Evolutionary conservation across 352 stramenopile species (phyloP).

Genomic region (Globisporangium cystogenes): DNA sequence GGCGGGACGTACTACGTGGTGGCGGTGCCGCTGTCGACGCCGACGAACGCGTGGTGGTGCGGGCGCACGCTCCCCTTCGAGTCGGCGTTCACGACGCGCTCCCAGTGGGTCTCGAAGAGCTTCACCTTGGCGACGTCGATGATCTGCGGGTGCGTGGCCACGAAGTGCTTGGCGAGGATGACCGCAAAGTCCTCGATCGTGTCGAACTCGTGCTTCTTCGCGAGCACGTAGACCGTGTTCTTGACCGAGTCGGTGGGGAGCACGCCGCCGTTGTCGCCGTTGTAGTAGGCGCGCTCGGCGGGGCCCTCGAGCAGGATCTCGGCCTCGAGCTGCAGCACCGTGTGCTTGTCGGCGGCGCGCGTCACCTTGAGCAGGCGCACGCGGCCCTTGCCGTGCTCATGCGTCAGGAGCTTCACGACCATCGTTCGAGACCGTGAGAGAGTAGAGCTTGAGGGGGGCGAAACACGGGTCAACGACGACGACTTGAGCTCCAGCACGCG

Average conservation of each 20-base stretch:
- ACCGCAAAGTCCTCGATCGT: conserved; percentile 86
- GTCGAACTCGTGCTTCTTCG: conserved; percentile 84
- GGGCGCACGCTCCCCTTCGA: conserved; percentile 44
- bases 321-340: conserved; percentile 75
- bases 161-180: conserved; percentile 85
- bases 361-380: conserved; percentile 86
- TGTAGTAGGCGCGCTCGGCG: conserved; percentile 72
- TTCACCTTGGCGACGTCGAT: conserved; percentile 72
- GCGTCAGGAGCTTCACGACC: conserved; percentile 62
- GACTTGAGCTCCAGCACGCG: no score
- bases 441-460: no score
- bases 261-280: conserved; percentile 80
- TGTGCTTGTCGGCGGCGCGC: conserved; percentile 66
- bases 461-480: no score
- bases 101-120: conserved; percentile 73
- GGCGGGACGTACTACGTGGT: conserved; percentile 58
- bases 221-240: conserved; percentile 87
- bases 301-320: conserved; percentile 81
- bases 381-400: conserved; percentile 85
- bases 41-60: conserved; percentile 77
- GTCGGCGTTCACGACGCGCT: conserved; percentile 48
- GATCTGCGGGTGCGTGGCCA: conserved; percentile 70
- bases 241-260: conserved; percentile 89
- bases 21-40: conserved; percentile 40
- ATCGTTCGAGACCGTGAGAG: no score